Conservation (phyloP, 1,284 basidiomycete genomes). For the Ganoderma lingzhi region DNA sequence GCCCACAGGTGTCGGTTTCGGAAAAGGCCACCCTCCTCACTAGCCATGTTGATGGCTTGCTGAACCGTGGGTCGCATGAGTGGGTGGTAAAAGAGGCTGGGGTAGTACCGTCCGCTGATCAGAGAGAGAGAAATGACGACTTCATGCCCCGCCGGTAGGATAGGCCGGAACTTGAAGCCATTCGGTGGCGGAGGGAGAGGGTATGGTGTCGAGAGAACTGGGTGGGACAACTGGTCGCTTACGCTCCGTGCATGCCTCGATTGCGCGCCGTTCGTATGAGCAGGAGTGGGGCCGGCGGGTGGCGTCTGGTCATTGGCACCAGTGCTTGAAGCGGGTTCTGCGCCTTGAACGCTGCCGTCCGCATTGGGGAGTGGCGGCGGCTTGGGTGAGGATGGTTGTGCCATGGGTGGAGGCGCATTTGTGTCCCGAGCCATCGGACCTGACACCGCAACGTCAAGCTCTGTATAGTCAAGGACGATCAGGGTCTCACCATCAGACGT, state of each 20-base stretch:
- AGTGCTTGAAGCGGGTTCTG: slow-evolving; percentile 25
- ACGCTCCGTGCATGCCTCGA: slow-evolving; percentile 29
- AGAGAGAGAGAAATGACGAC: slow-evolving; percentile 69
- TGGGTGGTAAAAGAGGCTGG: slow-evolving; percentile 68
- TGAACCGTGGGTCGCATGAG: slow-evolving; percentile 53
- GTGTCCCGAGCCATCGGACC: slow-evolving; percentile 12
- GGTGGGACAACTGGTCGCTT: slow-evolving; percentile 49
- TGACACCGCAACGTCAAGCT: background rate
- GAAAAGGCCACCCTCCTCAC: slow-evolving; percentile 45
- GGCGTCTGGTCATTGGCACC: slow-evolving; percentile 28
- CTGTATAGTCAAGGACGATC: background rate
- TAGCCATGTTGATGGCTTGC: slow-evolving; percentile 44
- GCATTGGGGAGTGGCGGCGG: slow-evolving; percentile 42
- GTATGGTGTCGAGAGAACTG: slow-evolving; percentile 48
- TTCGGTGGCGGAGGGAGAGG: slow-evolving; percentile 66
- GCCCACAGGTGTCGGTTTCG: slow-evolving; percentile 64
- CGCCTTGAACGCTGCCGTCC: slow-evolving; percentile 37
- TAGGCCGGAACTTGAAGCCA: slow-evolving; percentile 74
- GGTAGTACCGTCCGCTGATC: slow-evolving; percentile 80
- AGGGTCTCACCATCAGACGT: slow-evolving; percentile 11
- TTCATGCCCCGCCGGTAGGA: slow-evolving; percentile 69
- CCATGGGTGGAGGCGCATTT: slow-evolving; percentile 34
- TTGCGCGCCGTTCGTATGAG: slow-evolving; percentile 14
- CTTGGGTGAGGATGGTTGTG: slow-evolving; percentile 43
- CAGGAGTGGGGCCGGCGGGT: slow-evolving; percentile 11